Percentiles rank a stretch among this genome's conserved stretches.
Evolutionary conservation across 192 early-diverging fungal genomes (phyloP).

Genomic region (Gryganskiella cystojenkinii): DNA sequence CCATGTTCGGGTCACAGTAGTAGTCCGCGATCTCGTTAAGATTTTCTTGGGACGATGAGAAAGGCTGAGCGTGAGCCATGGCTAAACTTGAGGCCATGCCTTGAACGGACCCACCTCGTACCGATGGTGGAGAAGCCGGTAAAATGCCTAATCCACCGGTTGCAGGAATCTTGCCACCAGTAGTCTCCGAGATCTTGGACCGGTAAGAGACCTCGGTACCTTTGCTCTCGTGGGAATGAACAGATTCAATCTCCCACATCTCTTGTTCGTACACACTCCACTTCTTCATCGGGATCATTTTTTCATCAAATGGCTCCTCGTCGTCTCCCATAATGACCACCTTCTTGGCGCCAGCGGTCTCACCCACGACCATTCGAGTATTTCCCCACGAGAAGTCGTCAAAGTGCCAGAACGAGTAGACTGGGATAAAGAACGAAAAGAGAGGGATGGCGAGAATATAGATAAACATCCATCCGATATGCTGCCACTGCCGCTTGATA

Average conservation of each 20-base stretch:
- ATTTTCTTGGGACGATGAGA: slow-evolving; percentile 27
- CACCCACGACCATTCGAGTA: slow-evolving; percentile 86
- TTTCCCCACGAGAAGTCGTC: slow-evolving; percentile 99
- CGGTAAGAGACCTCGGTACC: slow-evolving; percentile 52
- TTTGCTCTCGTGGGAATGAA: slow-evolving; percentile 61
- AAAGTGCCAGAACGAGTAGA: slow-evolving; percentile 99
- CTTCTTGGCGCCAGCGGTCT: slow-evolving; percentile 70
- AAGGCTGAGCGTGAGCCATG: not conserved
- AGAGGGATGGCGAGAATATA: slow-evolving; percentile 92
- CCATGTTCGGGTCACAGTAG: slow-evolving; percentile 38
- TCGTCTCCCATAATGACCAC: slow-evolving; percentile 72
- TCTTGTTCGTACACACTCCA: slow-evolving; percentile 92
- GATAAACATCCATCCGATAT: slow-evolving; percentile 86
- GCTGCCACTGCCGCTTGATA: slow-evolving; percentile 74
- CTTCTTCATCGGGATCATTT: slow-evolving; percentile 84
- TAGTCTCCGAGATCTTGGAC: slow-evolving; percentile 41
- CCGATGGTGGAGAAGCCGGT: slow-evolving; percentile 5
- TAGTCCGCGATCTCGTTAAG: slow-evolving; percentile 27
- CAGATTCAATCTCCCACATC: slow-evolving; percentile 72
- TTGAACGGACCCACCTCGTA: slow-evolving; percentile 5
- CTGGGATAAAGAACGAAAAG: slow-evolving; percentile 91
- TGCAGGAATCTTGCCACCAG: not conserved
- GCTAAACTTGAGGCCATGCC: not conserved
- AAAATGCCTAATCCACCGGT: too few species aligned
- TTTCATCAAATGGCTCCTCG: slow-evolving; percentile 88